Conservation (phyloP, 2,329 filamentous ascomycete genomes). For the Colletotrichum sp. region DNA sequence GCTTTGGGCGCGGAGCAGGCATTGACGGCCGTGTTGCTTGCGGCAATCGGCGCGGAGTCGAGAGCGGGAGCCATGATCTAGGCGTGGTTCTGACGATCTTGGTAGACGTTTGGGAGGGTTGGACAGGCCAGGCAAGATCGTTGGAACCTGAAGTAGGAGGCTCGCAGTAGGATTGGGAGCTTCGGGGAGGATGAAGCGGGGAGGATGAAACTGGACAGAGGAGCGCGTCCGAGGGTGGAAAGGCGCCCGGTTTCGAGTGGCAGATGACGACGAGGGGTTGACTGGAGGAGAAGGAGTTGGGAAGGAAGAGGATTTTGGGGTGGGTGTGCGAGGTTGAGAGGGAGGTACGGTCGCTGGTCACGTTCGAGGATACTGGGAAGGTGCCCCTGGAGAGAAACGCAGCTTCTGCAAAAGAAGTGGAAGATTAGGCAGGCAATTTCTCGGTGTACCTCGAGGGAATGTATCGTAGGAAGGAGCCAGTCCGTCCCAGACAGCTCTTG, state of each 20-base stretch:
- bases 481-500: background rate
- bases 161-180: background rate
- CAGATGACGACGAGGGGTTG: background rate
- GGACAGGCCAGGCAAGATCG: background rate
- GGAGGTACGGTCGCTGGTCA: rapidly evolving
- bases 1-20: background rate
- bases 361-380: background rate
- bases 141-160: background rate
- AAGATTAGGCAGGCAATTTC: background rate
- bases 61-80: background rate
- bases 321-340: background rate
- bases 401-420: background rate
- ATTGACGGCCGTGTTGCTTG: background rate
- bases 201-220: too few species aligned
- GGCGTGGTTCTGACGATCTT: background rate
- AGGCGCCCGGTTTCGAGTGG: background rate
- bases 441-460: background rate
- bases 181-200: background rate
- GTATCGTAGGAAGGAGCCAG: background rate
- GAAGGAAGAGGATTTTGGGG: rapidly evolving
- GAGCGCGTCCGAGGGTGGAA: background rate
- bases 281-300: background rate
- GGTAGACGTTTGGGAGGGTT: background rate
- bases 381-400: background rate
- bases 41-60: background rate